Base-by-base conservation (phyloP, 148 eudicot species). In the Nyssa sinensis region DNA sequence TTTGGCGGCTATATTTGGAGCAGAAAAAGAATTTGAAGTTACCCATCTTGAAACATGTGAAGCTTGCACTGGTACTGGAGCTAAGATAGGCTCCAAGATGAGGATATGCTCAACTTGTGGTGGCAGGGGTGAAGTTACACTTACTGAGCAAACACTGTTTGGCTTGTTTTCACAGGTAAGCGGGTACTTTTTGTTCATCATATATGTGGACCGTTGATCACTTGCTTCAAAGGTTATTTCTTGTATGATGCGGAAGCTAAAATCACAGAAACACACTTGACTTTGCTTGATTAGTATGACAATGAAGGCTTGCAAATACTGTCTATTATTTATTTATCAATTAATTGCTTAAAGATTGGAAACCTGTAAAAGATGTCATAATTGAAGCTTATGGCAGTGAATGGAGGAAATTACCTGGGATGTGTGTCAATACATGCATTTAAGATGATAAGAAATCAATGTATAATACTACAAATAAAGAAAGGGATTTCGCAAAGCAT, bases 91-190 rank as follows among this genome's bases (percentile, higher is more conserved):
- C 64, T 89, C 99, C 76, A 95, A 90, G 87, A 83, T 88, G 91
- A 89, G 94, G 74, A 84, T 95, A 83, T 95, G 97, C 82, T 90
- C 99, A 34, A 89, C 99, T 30, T 95, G 99, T 83, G 99, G 99
- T 31, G 99, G 99, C 57, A 88, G 96, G 79, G 99, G 99, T 81
- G 97, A 95, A 83, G 99, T 95, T 77, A 92, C 92, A 97, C 88
- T 97, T 75, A 95, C 99, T 37, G 99, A 95, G 83, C 99, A 90
- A 86, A 95, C 99, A 61, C 96, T 97, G 67, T 95, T 95, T 86
- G 99, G 99, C 70, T 73, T 89, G 82, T 95, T 92, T 82, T 95
- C 97, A 61, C 98, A 95, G 97, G 98, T 95, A 71, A 78, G 77
- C 47, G 23, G n/a, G 70, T 66, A 35, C 47, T 83, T 62, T 21